These are phyloP conservation scores for Metschnikowia gelsemii DNA, from an alignment of 805 yeast species.

Conservation along the genomic window DNA sequence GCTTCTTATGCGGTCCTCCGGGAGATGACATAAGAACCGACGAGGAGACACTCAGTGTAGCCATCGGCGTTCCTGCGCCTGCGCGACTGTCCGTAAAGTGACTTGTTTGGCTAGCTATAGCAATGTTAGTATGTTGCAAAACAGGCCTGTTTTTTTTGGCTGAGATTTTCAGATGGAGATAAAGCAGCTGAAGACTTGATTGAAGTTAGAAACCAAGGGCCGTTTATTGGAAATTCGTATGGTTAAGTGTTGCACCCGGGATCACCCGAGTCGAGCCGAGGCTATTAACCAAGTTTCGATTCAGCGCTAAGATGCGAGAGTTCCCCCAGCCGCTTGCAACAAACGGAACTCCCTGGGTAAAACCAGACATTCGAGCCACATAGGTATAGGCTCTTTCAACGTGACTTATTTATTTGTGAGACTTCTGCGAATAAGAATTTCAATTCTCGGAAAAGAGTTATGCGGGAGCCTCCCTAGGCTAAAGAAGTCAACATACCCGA, in stretches of 20 bases:
- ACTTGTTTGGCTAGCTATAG: slow-evolving; percentile 9
- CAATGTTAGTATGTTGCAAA: slow-evolving; percentile 3
- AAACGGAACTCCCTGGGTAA: too few relatives aligned
- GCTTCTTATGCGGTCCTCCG: slow-evolving; percentile 14
- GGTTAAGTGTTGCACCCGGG: neutral
- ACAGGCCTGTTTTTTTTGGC: neutral
- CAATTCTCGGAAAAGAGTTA: neutral
- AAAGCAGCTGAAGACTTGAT: too few relatives aligned
- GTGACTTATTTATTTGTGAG: too few relatives aligned
- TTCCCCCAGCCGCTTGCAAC: neutral
- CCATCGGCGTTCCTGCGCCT: slow-evolving; percentile 11
- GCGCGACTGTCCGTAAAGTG: slow-evolving; percentile 15
- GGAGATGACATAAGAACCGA: slow-evolving; percentile 6
- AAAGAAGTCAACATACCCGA: slow-evolving; percentile 6
- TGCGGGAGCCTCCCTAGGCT: neutral
- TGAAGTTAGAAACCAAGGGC: neutral
- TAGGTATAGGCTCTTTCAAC: too few relatives aligned
- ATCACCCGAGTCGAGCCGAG: neutral
- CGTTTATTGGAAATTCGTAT: neutral
- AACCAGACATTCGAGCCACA: too few relatives aligned
- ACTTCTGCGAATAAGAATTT: neutral
- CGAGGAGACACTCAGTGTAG: slow-evolving; percentile 6
- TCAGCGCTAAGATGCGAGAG: too few relatives aligned
- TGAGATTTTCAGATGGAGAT: too few relatives aligned
- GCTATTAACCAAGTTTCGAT: too few relatives aligned